These are phyloP conservation scores for Suillus bovinus DNA, from an alignment of 768 basidiomycete genomes.

Conservation along the genomic window DNA sequence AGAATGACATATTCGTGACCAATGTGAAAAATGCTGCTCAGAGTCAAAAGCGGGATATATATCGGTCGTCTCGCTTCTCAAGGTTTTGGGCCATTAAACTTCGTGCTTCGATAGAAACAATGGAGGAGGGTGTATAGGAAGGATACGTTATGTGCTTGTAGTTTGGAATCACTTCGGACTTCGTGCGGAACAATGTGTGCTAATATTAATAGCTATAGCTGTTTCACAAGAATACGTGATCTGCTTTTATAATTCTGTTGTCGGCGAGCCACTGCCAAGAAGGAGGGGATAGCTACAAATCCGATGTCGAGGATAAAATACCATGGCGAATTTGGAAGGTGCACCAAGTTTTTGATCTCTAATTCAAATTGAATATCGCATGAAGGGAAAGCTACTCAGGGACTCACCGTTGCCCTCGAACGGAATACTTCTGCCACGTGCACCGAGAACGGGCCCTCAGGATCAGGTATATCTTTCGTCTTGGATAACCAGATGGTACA, in stretches of 20 bases:
- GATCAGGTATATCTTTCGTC: constrained; percentile 12
- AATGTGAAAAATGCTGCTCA: background rate
- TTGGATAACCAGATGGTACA: constrained; percentile 69
- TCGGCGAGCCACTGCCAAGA: background rate
- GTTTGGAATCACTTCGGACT: background rate
- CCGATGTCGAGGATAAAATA: constrained; percentile 17
- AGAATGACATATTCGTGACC: constrained; percentile 41
- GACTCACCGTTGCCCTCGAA: constrained; percentile 43
- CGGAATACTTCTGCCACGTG: constrained; percentile 43
- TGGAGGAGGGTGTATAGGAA: background rate
- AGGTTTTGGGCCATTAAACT: constrained; percentile 5
- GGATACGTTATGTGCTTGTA: background rate
- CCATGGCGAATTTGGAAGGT: constrained; percentile 40
- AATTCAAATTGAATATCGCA: constrained; percentile 4
- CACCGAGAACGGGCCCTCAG: constrained; percentile 21
- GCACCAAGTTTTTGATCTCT: constrained; percentile 43
- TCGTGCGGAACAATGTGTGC: background rate
- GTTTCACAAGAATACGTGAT: background rate
- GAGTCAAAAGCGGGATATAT: background rate
- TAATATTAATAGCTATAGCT: no score
- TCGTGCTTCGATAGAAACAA: background rate
- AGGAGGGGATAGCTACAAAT: background rate
- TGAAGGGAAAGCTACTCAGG: constrained; percentile 17
- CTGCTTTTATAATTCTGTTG: background rate
- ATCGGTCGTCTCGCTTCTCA: background rate